phyloP scores from a whole-genome alignment of 2,329 filamentous ascomycete genomes.

The Aureobasidium lini region DNA sequence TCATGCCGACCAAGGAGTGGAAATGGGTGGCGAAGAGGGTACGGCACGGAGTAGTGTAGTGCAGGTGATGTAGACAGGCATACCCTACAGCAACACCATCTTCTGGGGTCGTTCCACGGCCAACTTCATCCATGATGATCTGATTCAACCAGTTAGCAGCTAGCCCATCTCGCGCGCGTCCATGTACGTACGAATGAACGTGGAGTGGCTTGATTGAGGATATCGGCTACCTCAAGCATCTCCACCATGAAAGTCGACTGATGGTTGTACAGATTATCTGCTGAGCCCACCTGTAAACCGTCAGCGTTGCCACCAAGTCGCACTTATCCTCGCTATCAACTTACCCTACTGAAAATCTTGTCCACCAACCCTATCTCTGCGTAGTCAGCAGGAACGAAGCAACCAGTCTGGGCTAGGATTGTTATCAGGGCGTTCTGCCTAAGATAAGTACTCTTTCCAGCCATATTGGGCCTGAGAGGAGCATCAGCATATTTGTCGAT shows the following conservation, averaged over 20 bases:
- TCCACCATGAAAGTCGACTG: slow-evolving; percentile 99
- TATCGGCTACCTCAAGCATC: slow-evolving; percentile 93
- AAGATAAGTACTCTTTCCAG: slow-evolving; percentile 90
- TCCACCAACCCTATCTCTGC: slow-evolving; percentile 89
- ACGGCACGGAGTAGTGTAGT: slow-evolving; percentile 67
- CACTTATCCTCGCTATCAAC: neutral
- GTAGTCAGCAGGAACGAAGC: slow-evolving; percentile 82
- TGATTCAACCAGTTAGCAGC: neutral
- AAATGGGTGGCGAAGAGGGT: slow-evolving; percentile 95
- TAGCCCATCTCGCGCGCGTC: neutral
- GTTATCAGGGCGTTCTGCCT: slow-evolving; percentile 93
- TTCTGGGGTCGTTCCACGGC: slow-evolving; percentile 85
- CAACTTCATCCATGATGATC: slow-evolving; percentile 92
- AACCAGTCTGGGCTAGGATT: slow-evolving; percentile 85
- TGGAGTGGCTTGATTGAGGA: slow-evolving; percentile 74
- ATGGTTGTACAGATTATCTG: slow-evolving; percentile 88
- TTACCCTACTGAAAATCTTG: slow-evolving; percentile 74
- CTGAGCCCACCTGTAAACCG: slow-evolving; percentile 53
- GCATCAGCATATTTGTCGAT: neutral
- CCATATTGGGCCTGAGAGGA: slow-evolving; percentile 72
- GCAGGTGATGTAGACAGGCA: slow-evolving; percentile 78
- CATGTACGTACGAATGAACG: slow-evolving; percentile 58
- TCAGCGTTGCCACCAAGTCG: neutral
- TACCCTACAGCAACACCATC: slow-evolving; percentile 87
- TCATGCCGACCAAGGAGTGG: slow-evolving; percentile 74